Evolutionary conservation across 2,329 filamentous ascomycete genomes (phyloP).

Genomic region (Sclerotinia trifoliorum): DNA sequence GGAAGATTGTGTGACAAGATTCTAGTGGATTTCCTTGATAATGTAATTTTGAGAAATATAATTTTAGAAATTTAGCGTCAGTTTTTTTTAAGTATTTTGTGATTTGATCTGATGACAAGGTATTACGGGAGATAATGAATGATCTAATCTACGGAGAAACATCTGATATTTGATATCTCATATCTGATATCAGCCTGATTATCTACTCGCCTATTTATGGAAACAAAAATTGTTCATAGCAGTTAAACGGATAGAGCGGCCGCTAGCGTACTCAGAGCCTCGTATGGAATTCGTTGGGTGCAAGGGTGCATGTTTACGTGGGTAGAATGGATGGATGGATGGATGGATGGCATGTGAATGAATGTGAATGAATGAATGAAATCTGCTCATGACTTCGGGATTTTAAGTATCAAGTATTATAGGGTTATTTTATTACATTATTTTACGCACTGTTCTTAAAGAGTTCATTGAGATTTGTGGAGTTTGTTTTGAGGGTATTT

Average conservation of each 20-base stretch:
- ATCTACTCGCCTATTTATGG: not conserved
- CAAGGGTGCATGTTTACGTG: not conserved
- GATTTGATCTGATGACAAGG: no score
- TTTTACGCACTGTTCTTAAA: no score
- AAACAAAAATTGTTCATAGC: not conserved
- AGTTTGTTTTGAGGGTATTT: no score
- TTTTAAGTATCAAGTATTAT: not conserved
- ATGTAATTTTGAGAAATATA: no score
- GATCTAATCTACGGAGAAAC: no score
- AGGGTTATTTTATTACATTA: no score
- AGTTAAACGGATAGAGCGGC: not conserved
- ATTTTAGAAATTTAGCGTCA: no score
- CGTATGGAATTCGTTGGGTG: not conserved
- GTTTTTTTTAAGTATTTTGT: no score
- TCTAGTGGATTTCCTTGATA: not conserved
- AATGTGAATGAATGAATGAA: not conserved
- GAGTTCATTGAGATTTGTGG: no score
- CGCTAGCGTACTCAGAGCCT: not conserved
- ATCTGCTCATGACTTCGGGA: not conserved
- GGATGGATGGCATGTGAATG: constrained; percentile 13
- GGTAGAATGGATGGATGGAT: not conserved
- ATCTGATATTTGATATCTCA: not conserved
- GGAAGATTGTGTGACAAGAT: not conserved
- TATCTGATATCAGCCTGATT: constrained; percentile 10
- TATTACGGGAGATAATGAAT: no score